A percentile compares a stretch with the other conserved stretches of the same genome.
phyloP scores from a whole-genome alignment of 768 basidiomycete genomes.

The Leccinum truebloodii region DNA sequence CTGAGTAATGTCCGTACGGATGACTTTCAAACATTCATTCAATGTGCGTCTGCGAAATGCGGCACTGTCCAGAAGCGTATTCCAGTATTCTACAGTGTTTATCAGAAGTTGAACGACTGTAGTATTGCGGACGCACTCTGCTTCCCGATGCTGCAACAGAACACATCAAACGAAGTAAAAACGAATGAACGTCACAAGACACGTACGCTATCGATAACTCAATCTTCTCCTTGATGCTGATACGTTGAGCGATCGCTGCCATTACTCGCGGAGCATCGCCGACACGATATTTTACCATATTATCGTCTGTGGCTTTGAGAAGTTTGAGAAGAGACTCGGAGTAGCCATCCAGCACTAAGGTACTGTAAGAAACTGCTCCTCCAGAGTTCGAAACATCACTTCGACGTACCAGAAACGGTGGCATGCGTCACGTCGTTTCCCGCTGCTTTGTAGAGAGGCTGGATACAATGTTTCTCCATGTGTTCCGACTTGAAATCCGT shows the following conservation, averaged over 20 bases:
- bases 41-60: conserved; percentile 11
- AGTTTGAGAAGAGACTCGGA: conserved; percentile 2
- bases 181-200: not conserved
- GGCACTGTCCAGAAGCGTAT: conserved; percentile 8
- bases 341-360: conserved; percentile 9
- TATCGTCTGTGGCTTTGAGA: no score
- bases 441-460: conserved; percentile 1
- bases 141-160: conserved; percentile 11
- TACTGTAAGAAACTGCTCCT: not conserved
- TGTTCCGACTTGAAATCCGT: not conserved
- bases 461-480: conserved; percentile 1
- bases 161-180: not conserved
- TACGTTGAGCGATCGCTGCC: no score
- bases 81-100: conserved; percentile 13
- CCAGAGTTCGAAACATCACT: not conserved
- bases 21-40: conserved; percentile 13
- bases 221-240: no score
- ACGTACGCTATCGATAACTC: no score
- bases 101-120: not conserved
- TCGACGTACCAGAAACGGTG: conserved; percentile 14
- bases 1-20: conserved; percentile 10
- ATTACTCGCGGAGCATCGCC: no score
- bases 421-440: conserved; percentile 3
- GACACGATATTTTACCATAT: no score
- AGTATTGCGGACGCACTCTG: conserved; percentile 3